Evolutionary conservation across 192 early-diverging fungal species (phyloP), one percentile per base, ranked within the genome.

Genomic region (Gamsiella multidivaricata): DNA sequence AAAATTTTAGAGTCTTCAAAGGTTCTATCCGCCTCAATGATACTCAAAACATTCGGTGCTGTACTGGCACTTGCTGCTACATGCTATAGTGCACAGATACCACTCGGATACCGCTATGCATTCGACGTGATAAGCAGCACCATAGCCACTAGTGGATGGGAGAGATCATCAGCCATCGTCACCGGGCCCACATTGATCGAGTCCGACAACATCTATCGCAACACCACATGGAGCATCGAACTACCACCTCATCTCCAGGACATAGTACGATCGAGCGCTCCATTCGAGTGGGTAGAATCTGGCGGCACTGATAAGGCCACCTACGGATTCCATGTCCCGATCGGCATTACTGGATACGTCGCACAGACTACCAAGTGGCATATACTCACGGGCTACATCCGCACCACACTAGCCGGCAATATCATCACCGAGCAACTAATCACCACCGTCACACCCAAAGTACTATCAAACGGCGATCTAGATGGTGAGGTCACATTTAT

Each of bases 121-220:
- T 54, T 31, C 53, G 53, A 54, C 53, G 29, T 54, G 14, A 25
- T 54, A 12, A 54, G 53, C 29, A 25, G 29, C 29, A 54, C 53
- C 29, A 31, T 54, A 15, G 53, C 53, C 26, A 32, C 23, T 28
- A 54, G 29, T 18, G 53, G 53, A 9, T 54, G 53, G 53, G 53
- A 54, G 29, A 54, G 53, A 54, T 29, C 53, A 25, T 54, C 53
- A 15, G 29, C 53, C 53, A 54, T 54, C 29, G 53, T 54, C 29
- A 31, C 53, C 12, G 53, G 53, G 3, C 53, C 53, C 3, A 54
- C 53, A 5, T 54, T 28, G 5, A 31, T 54, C 53, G 9, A 25
- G 18, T 31, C 53, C 7, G 53, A 25, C 53, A 15, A 25, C 53
- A 31, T 25, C 29, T 54, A 11, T 31, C 53, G 53, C 53, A 54